Base-by-base conservation (phyloP, 768 basidiomycete species). In the Collybia sordida region DNA sequence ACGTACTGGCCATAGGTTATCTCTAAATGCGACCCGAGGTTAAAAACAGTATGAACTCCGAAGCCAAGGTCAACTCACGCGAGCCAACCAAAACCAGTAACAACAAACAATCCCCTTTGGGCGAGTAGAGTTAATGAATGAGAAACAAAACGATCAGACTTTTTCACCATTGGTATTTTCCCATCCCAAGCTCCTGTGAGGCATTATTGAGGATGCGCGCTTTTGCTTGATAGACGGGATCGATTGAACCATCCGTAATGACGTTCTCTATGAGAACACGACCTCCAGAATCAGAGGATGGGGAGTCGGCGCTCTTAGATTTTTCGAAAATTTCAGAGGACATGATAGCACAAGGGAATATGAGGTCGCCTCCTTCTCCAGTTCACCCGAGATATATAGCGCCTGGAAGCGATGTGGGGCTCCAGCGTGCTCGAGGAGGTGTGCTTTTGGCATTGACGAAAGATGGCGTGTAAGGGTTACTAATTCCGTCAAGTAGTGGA, bases 11-110 rank as follows among this genome's bases (percentile, higher is more conserved):
- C 86, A 88, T 22, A 86, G 75, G 56, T 83, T 87, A 58, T 88
- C 86, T 15, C 86, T 83, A 1, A 35, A 40, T n/a, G 24, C 14
- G 31, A 28, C 28, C 37, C 38, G 17, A 39, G 47, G 34, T 14
- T 42, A 35, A 43, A 38, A 9, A 11, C 40, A 9, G 17, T 27
- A 9, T 11, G 15, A 22, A 12, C 25, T 49, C 6, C 37, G 38
- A 35, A 4, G 42, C 17, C n/a, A n/a, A 45, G 18, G 46, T 34
- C 6, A 15, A 72, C 84, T 64, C 63, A 86, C 85, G 84, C 80
- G 51, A 88, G 76, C 86, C 85, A 88, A 45, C 87, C 87, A 65
- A 89, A 87, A 1, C 85, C 87, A 15, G 85, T 77, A 23, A 86
- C 83, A 45, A 80, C 48, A 61, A 89, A 88, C 28, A 89, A 70